A percentile compares a stretch with the other conserved stretches of the same genome.
Evolutionary conservation across 257 asterid species (phyloP).

Genomic region (Handroanthus guayacan): DNA sequence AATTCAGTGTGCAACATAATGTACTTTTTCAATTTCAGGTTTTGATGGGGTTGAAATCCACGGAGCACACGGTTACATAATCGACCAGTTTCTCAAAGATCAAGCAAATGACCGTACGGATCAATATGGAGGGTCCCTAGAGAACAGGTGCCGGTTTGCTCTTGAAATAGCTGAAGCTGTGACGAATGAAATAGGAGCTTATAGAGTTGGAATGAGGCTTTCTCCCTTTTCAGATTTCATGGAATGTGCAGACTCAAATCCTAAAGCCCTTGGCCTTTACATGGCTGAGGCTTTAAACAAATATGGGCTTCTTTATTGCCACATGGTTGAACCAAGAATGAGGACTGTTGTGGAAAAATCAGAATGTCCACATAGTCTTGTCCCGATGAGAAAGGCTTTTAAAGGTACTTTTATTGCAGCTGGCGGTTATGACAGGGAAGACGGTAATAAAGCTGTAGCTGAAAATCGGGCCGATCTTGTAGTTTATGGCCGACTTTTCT

Average conservation of each 20-base stretch:
- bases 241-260: constrained; percentile 64
- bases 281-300: constrained; percentile 60
- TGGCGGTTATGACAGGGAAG: constrained; percentile 70
- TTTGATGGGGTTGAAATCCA: constrained; percentile 86
- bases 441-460: constrained; percentile 63
- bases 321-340: constrained; percentile 78
- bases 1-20: background rate
- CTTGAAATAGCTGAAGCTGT: constrained; percentile 63
- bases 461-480: constrained; percentile 65
- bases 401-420: constrained; percentile 71
- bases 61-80: constrained; percentile 72
- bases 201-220: constrained; percentile 72
- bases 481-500: constrained; percentile 65
- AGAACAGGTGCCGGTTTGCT: constrained; percentile 72
- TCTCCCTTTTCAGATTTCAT: constrained; percentile 60
- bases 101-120: constrained; percentile 69
- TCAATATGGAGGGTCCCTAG: constrained; percentile 69
- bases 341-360: constrained; percentile 25
- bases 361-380: constrained; percentile 50
- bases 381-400: constrained; percentile 65
- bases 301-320: constrained; percentile 59
- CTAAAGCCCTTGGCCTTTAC: constrained; percentile 62
- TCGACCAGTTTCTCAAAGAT: constrained; percentile 80
- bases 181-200: constrained; percentile 53
- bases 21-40: constrained; percentile 41